Base-by-base conservation (phyloP, 2,329 filamentous ascomycete species). In the Teratosphaeriaceae sp. region DNA sequence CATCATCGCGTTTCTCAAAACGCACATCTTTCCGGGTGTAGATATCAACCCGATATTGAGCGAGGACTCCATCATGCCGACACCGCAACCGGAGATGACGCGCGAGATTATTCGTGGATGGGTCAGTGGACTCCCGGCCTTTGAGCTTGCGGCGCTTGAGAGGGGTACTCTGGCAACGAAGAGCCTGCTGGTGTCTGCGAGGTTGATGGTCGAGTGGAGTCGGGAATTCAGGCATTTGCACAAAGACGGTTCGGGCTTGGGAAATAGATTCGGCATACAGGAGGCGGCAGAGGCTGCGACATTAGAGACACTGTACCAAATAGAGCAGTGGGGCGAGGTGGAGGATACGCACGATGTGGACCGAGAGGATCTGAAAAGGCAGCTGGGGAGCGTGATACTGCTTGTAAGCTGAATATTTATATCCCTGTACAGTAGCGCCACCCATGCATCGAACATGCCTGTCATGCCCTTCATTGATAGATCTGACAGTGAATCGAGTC, bases 291-390 rank as follows among this genome's bases (percentile, higher is more conserved):
- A 76, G 56, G 83, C 84, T 12, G 81, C 84, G 5, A 95, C 78
- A 56, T 64, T 94, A 31, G 92, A 98, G 70, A 87, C 95, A 13
- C 75, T 79, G 50, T 96, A 88, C 83, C 92, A 98, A 75, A 94
- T 83, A 1, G 71, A 77, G 21, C 82, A 85, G 66, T 97, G 92
- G 90, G 92, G 92, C 7, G 89, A 95, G 71, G 92, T 98, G 1
- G 92, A 98, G 64, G 89, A 98, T 66, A 95, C 89, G 21, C 92
- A 98, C 67, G 92, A 98, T 71, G 92, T 98, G 1, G 85, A 94
- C 57, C 85, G 82, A 65, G 90, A 94, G 65, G 92, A 98, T 65
- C 55, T 97, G 52, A 78, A 80, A 60, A 76, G 90, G 57, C 92
- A 97, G 68, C 69, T 97, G 46, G 92, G 90, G 12, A 94, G 88